Evolutionary conservation across 495 filamentous ascomycete genomes (phyloP).

Genomic region (Astrocystis sublimbata): DNA sequence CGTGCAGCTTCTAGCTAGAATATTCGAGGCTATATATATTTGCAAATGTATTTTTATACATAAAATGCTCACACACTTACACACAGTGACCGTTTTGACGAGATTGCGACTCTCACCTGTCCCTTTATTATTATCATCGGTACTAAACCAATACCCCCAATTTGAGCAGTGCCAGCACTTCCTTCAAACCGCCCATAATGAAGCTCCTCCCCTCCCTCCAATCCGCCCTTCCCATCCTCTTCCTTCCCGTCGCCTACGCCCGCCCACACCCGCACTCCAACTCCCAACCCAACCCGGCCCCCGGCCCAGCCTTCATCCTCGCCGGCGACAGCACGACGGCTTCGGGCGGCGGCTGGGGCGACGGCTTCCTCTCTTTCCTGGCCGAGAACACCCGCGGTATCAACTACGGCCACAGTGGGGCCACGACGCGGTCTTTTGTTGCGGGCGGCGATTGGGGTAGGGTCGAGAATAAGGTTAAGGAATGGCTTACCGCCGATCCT

Average conservation of each 20-base stretch:
- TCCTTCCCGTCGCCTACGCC: not conserved
- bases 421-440: conserved; percentile 52
- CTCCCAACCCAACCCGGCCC: not conserved
- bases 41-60: too few relatives aligned
- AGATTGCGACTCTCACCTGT: too few relatives aligned
- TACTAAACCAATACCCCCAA: too few relatives aligned
- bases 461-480: conserved; percentile 35
- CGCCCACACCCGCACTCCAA: not conserved
- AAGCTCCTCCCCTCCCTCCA: too few relatives aligned
- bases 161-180: too few relatives aligned
- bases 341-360: conserved; percentile 49
- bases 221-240: not conserved
- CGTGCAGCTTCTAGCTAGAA: too few relatives aligned
- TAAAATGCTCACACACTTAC: too few relatives aligned
- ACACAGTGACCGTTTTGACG: too few relatives aligned
- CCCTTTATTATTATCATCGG: too few relatives aligned
- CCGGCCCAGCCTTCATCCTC: conserved; percentile 46
- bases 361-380: conserved; percentile 52
- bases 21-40: too few relatives aligned
- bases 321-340: conserved; percentile 57
- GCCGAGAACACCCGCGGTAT: conserved; percentile 41
- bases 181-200: too few relatives aligned
- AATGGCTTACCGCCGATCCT: too few relatives aligned
- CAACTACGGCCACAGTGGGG: conserved; percentile 54
- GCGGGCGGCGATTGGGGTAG: conserved; percentile 50